A percentile compares a stretch with the other conserved stretches of the same genome.
Conservation (phyloP, 75 land plant genomes). For the Isoetes taiwanensis region DNA sequence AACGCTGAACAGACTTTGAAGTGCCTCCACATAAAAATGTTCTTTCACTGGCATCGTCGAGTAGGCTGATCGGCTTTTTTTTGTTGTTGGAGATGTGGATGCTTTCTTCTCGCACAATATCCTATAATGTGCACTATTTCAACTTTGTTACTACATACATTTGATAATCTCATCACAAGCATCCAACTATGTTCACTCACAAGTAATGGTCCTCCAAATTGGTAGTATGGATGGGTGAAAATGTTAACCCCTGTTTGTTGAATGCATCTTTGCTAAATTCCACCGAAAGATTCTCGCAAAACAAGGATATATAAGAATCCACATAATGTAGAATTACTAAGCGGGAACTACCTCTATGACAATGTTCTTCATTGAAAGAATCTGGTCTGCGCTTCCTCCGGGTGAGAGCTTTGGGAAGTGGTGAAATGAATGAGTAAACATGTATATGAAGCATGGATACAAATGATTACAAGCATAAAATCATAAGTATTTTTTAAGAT, state of each 20-base stretch:
- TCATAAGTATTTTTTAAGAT: no score
- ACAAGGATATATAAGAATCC: no score
- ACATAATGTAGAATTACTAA: not conserved
- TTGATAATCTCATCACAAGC: no score
- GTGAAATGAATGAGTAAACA: conserved; percentile 1
- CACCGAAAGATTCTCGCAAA: no score
- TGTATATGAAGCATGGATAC: not conserved
- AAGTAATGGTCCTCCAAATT: no score
- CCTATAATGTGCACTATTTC: no score
- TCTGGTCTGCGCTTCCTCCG: conserved; percentile 46
- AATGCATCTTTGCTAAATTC: not conserved
- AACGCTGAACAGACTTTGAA: conserved; percentile 43
- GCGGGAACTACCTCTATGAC: conserved; percentile 42
- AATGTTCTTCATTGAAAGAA: conserved; percentile 37
- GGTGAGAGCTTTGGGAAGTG: conserved; percentile 42
- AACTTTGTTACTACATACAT: no score
- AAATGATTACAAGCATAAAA: not conserved
- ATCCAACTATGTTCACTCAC: no score
- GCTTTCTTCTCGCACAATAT: conserved; percentile 47
- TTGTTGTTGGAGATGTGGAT: conserved; percentile 39
- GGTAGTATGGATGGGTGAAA: not conserved
- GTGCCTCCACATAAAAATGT: conserved; percentile 74
- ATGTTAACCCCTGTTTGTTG: not conserved
- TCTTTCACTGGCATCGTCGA: conserved; percentile 84
- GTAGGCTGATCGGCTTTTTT: conserved; percentile 42